Evolutionary conservation across 2,329 filamentous ascomycete genomes (phyloP), one percentile per base, ranked within the genome.

Genomic region (Stromatinia cepivora): DNA sequence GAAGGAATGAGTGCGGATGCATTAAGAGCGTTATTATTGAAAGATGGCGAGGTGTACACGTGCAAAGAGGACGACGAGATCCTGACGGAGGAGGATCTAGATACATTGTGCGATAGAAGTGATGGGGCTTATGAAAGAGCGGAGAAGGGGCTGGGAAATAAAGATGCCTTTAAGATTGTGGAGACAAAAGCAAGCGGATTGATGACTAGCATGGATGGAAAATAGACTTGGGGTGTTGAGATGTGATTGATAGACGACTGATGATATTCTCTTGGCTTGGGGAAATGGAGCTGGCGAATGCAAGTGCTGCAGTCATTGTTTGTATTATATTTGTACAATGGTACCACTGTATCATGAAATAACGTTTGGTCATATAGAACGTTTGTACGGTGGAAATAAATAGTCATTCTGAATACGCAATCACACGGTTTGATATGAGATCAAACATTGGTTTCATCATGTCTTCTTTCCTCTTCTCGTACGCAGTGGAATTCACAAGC

Each of bases 131-230:
- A 89, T 72, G 86, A 86, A 52, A 85, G 87, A 68, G 94, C 94
- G 1, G 93, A 94, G 70, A 90, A 88, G 76, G 94, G 94, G 0
- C 80, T 92, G 62, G 92, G 93, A 74, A 86, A 89, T 74, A 88
- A 89, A 1, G 89, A 87, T 63, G 85, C 83, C 0, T 96, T 93
- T 78, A 87, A 87, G 77, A 90, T 93, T 64, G 91, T 97, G 17
- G 93, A 94, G 80, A 96, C 92, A n/a, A 89, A 86, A 78, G 82
- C 81, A 63, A 85, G 74, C 25, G 77, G 77, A 1, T 71, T 79
- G 56, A 76, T 77, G 72, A 71, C 69, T 4, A 72, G 72, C 10
- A 73, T 76, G 70, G 71, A 72, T 39, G 69, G 71, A 46, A 71
- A 70, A 61, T 62, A 70, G 66, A 66, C 5, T 11, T 28, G 13